Percentiles rank a stretch among this genome's conserved stretches.
Conservation (phyloP, 352 stramenopile genomes). For the Phytophthora pisi region DNA sequence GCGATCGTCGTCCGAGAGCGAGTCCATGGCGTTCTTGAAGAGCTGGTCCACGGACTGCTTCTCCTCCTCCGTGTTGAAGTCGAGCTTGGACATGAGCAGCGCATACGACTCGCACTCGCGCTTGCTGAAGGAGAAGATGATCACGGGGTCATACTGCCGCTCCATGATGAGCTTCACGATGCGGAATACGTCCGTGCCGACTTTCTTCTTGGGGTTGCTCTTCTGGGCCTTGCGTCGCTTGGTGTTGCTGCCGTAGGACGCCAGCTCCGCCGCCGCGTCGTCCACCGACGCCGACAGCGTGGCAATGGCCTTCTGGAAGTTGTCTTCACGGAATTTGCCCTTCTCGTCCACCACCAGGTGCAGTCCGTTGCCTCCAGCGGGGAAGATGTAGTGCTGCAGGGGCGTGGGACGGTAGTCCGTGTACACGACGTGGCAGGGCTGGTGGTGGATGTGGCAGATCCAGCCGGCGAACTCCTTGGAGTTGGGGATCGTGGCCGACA, state of each 20-base stretch:
- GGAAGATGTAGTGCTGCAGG: slow-evolving; percentile 99
- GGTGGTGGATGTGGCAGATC: slow-evolving; percentile 99
- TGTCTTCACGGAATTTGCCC: slow-evolving; percentile 97
- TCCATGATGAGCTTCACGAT: slow-evolving; percentile 99
- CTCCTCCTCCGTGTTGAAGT: slow-evolving; percentile 98
- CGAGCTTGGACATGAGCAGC: slow-evolving; percentile 92
- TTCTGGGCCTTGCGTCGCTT: slow-evolving; percentile 64
- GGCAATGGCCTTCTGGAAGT: slow-evolving; percentile 95
- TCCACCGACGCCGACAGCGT: slow-evolving; percentile 62
- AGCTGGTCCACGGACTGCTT: slow-evolving; percentile 97
- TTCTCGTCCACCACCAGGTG: slow-evolving; percentile 99
- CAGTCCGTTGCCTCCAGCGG: slow-evolving; percentile 95
- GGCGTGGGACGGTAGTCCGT: slow-evolving; percentile 99
- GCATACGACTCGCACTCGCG: slow-evolving; percentile 97
- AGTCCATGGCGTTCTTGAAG: slow-evolving; percentile 99
- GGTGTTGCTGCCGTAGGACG: slow-evolving; percentile 78
- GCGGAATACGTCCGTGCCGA: slow-evolving; percentile 95
- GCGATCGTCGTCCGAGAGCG: slow-evolving; percentile 96
- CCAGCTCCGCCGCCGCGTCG: slow-evolving; percentile 79
- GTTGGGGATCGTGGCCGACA: slow-evolving; percentile 99
- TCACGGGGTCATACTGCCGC: slow-evolving; percentile 96
- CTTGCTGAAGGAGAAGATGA: slow-evolving; percentile 99
- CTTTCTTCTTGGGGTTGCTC: slow-evolving; percentile 89
- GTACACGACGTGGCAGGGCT: slow-evolving; percentile 99
- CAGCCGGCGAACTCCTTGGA: slow-evolving; percentile 96